phyloP scores from a whole-genome alignment of 305 asterid species.

The Salvia sclarea region DNA sequence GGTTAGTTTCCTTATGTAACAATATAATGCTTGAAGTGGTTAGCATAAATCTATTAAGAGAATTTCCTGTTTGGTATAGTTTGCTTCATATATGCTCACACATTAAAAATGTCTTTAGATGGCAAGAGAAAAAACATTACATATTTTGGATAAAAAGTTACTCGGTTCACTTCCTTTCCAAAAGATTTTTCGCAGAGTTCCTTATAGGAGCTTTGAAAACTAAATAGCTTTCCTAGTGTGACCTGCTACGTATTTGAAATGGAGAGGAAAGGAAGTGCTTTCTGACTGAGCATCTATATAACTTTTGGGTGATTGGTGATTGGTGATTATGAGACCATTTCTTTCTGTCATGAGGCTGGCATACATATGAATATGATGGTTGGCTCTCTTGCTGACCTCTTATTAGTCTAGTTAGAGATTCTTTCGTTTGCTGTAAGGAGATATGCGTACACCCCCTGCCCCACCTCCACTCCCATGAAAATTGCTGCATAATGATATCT shows the following conservation, averaged over 20 bases:
- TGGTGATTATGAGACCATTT: background rate
- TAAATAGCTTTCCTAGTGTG: background rate
- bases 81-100: background rate
- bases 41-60: background rate
- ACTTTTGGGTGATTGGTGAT: background rate
- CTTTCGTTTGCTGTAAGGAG: background rate
- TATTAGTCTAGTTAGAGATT: background rate
- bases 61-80: background rate
- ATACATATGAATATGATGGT: slow-evolving; percentile 1
- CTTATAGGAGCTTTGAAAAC: background rate
- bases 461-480: background rate
- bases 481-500: background rate
- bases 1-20: slow-evolving; percentile 38
- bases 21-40: background rate
- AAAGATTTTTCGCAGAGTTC: background rate
- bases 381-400: background rate
- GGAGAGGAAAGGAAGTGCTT: background rate
- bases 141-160: background rate
- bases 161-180: background rate
- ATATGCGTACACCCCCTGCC: background rate
- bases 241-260: background rate
- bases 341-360: background rate
- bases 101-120: background rate
- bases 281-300: background rate
- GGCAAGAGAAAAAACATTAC: background rate